Base-by-base conservation (phyloP, 108 stramenopile genomes). In the Skeletonema marinoi region DNA sequence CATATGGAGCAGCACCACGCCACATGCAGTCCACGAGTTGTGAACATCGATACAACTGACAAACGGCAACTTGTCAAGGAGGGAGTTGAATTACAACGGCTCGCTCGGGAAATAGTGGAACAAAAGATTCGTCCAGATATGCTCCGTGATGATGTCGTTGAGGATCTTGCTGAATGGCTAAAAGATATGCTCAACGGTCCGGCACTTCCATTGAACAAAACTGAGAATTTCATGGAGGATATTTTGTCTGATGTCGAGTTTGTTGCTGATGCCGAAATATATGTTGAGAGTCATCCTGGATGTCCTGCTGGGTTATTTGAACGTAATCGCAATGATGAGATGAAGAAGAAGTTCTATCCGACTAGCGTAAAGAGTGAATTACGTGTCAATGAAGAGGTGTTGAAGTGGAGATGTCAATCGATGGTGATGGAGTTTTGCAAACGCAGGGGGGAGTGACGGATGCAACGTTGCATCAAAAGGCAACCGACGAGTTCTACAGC, bases 371-470 rank as follows among this genome's bases (percentile, higher is more conserved):
- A 44, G 1, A 60, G 56, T 46, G 32, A 35, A 30, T 17, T 81
- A n/a, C 59, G 80, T 11, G 73, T 81, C 4, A 66, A 48, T 21
- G 69, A 81, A 21, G 68, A 74, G 6, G 61, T 81, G 12, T 31
- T 81, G 7, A 21, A 63, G 25, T 66, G 36, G 7, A 44, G 66
- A 32, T 81, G 80, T 64, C 39, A 42, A 10, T 73, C 61, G 32
- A 81, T 81, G 80, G 80, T 81, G 10, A 38, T 44, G n/a, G 61
- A 81, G 14, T 75, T 75, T 70, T 54, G 69, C 6, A 65, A 70
- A 7, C 11, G 50, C 13, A 81, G 63, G 61, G 31, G 44, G 3
- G 39, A 41, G 44, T 81, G 2, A 17, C 68, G 17, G 68, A 75
- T 29, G 69, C 56, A 29, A 25, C 50, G 4, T 56, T 65, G 81